Conservation (phyloP, 2,329 filamentous ascomycete species). For the Pseudocercospora crystallina region DNA sequence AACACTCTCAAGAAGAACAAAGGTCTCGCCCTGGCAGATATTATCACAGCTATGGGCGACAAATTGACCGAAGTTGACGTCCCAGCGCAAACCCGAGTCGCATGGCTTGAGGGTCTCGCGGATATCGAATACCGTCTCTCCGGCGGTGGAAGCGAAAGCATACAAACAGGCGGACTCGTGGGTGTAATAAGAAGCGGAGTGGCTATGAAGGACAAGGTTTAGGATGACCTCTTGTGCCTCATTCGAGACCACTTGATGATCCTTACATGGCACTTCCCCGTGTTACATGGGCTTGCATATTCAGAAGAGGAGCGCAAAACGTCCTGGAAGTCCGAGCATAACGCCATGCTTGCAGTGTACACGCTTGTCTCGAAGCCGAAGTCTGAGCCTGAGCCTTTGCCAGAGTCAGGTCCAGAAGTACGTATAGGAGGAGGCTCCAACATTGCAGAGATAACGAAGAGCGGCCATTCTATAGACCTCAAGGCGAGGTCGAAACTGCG, state of each 20-base stretch:
- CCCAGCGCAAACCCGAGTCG: constrained; percentile 79
- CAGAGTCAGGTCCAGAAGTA: neutral
- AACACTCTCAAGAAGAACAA: constrained; percentile 82
- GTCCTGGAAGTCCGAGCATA: too few relatives aligned
- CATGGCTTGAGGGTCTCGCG: constrained; percentile 86
- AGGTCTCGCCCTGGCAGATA: constrained; percentile 88
- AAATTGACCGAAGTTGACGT: constrained; percentile 82
- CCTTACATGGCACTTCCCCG: too few relatives aligned
- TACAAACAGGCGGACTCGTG: constrained; percentile 91
- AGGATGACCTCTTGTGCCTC: neutral
- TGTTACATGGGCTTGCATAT: too few relatives aligned
- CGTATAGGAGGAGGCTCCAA: too few relatives aligned
- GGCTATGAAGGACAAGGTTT: constrained; percentile 57
- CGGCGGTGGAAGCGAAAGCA: constrained; percentile 78
- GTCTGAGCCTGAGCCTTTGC: neutral
- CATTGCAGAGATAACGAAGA: too few relatives aligned
- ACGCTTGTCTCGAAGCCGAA: too few relatives aligned
- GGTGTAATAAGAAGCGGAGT: constrained; percentile 85
- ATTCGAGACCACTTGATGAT: too few relatives aligned
- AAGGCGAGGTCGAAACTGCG: too few relatives aligned
- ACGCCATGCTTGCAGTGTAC: too few relatives aligned
- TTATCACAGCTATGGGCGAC: constrained; percentile 81
- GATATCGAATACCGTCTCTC: constrained; percentile 91
- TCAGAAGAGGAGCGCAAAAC: too few relatives aligned
- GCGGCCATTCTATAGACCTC: too few relatives aligned